Base-by-base conservation (phyloP, 306 rosid genomes). In the Boehmeria nivea region DNA sequence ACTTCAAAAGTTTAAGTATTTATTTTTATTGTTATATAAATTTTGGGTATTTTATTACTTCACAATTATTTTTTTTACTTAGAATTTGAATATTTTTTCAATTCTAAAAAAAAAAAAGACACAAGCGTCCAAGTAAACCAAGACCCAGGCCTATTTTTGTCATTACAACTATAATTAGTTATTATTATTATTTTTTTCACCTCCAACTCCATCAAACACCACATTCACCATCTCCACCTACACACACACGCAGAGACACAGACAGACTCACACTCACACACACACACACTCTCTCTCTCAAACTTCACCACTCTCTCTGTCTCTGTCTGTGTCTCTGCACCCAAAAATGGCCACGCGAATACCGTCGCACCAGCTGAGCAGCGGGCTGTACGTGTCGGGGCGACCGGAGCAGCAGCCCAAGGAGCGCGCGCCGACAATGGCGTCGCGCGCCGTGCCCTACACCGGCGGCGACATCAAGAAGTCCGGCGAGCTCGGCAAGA, bases 381-480 rank as follows among this genome's bases (percentile, higher is more conserved):
- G 81, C 24, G 99, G 99, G 37, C 94, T 91, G 50, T 83, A 82
- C 56, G 95, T 91, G 4, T 91, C 96, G 53, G 99, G 99, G 20
- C 81, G 86, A 14, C 96, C 95, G 37, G 99, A 91, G 56, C 78
- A 82, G 61, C 70, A 84, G 61, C 67, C 46, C 27, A 91, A 91
- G 56, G 96, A 87, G 53, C 83, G 86, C 0, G 86, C 20, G 17
- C 99, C 96, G 11, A 87, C 99, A 78, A 82, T 91, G 78, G 72
- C 78, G 12, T 78, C 96, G 19, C 86, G 99, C 34, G 81, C 99
- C 42, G 82, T 84, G 2, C 95, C 95, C 0, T 91, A 91, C 76
- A 91, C 96, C 12, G 99, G 99, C 57, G 96, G 99, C 1, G 99
- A 91, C 85, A 70, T 86, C 0, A 87, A 87, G 72, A 91, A 91